Evolutionary conservation across 495 filamentous ascomycete species (phyloP).

Genomic region (Penicillium paxilli): DNA sequence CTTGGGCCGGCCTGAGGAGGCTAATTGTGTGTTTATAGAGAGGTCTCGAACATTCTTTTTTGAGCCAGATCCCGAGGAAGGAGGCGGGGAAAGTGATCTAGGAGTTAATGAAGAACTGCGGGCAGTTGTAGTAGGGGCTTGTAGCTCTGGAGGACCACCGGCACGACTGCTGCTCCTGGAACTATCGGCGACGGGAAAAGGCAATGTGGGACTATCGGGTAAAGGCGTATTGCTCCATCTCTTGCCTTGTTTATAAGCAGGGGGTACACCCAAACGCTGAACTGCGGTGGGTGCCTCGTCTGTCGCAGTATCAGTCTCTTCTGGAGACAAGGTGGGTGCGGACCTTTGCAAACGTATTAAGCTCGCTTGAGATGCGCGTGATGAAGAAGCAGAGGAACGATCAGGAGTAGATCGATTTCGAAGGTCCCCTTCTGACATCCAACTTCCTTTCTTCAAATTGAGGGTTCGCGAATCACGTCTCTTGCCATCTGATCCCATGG

Average conservation of each 20-base stretch:
- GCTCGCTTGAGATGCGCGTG: background rate
- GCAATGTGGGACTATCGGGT: conserved; percentile 45
- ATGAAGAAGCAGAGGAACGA: conserved; percentile 5
- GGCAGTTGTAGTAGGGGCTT: conserved; percentile 9
- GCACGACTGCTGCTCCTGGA: background rate
- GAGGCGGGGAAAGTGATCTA: conserved; percentile 16
- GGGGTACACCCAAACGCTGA: conserved; percentile 36
- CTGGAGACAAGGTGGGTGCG: conserved; percentile 31
- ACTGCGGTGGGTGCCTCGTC: conserved; percentile 15
- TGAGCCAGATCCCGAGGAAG: conserved; percentile 17
- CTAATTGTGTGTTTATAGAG: conserved; percentile 44
- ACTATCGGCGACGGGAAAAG: conserved; percentile 15
- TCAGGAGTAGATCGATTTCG: conserved; percentile 13
- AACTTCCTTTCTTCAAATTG: conserved; percentile 5
- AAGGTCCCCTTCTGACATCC: conserved; percentile 21
- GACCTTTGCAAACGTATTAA: conserved; percentile 31
- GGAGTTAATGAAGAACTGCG: conserved; percentile 15
- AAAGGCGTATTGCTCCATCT: conserved; percentile 40
- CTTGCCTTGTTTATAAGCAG: conserved; percentile 37
- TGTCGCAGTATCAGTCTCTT: conserved; percentile 10
- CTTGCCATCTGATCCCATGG: conserved; percentile 12
- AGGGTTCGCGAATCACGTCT: conserved; percentile 13
- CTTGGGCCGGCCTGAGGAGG: conserved; percentile 30
- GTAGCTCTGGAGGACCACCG: conserved; percentile 4
- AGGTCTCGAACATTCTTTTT: conserved; percentile 45